A percentile compares a stretch with the other conserved stretches of the same genome.
These are phyloP conservation scores for Coniferiporia weirii DNA, from an alignment of 1,284 basidiomycete genomes.

Conservation along the genomic window DNA sequence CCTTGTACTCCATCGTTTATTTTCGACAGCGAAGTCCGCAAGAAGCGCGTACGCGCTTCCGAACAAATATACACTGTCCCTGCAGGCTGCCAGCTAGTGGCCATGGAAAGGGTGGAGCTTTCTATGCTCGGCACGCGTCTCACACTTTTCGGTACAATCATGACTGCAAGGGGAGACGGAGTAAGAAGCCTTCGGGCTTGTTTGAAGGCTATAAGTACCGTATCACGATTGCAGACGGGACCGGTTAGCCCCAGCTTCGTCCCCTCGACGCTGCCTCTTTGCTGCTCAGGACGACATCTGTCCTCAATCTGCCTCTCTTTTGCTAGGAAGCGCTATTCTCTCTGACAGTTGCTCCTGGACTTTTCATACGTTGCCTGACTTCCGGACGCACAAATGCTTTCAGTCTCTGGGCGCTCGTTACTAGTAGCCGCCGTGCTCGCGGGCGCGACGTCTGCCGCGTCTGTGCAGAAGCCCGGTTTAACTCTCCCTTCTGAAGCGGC, in stretches of 20 bases:
- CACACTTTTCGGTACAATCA: neutral
- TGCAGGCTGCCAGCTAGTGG: neutral
- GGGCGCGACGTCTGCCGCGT: neutral
- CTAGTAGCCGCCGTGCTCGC: neutral
- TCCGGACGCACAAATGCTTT: neutral
- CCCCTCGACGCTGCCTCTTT: neutral
- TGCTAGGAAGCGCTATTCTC: neutral
- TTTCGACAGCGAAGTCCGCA: neutral
- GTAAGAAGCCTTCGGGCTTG: neutral
- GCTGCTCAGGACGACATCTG: no score
- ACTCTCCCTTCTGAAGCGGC: conserved; percentile 38
- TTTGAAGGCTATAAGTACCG: neutral
- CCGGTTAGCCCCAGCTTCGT: no score
- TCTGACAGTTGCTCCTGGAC: neutral
- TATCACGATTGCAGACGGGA: no score
- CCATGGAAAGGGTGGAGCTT: neutral
- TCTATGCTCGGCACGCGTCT: neutral
- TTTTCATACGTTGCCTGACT: neutral
- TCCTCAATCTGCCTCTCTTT: no score
- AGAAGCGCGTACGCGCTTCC: neutral
- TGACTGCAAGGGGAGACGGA: neutral
- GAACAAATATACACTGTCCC: neutral
- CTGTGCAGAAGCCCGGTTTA: conserved; percentile 44
- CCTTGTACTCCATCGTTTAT: neutral
- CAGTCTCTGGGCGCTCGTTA: neutral